Evolutionary conservation across 2,329 filamentous ascomycete species (phyloP), one percentile per base, ranked within the genome.

Genomic region (Monilinia vaccinii-corymbosi): DNA sequence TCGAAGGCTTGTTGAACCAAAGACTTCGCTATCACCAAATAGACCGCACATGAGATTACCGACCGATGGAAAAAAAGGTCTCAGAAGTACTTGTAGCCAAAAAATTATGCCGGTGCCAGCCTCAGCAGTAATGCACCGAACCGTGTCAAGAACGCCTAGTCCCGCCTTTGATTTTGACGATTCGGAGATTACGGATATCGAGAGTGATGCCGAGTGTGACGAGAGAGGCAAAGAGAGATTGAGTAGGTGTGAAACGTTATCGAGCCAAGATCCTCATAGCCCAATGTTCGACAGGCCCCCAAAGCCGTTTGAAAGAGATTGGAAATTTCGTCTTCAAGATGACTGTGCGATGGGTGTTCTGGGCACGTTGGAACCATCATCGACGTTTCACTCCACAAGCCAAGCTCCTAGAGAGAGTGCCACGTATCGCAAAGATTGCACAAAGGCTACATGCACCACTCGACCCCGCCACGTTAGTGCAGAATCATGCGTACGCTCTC

Each of bases 81-180:
- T 32, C 32, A 23, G 38, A 46, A 49, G 18, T 16, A 28, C 36
- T 8, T 31, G 31, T 36, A 52, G 40, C 7, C 13, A 52, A 25
- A 34, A 21, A 4, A 23, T 8, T 44, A 10, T 48, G 36, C 36
- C 32, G 40, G 36, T 45, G 14, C 36, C 47, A 10, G 13, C 21
- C 31, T 45, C 40, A 13, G 31, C n/a, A 13, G 31, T 14, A 18
- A 23, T 42, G 6, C 45, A 21, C 49, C 11, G 21, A 23, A 14
- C 25, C 7, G n/a, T 52, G 25, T 46, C 56, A 10, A 44, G 56
- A n/a, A 52, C 56, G 23, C 47, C 56, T n/a, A 58, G 56, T 45
- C 56, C 47, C 18, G 56, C 36, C 4, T 58, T 58, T 31, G 56
- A 58, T 16, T 53, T 53, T 23, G 47, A 52, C 28, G 56, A 58